Evolutionary conservation across 306 rosid genomes (phyloP).

Genomic region (Pyrus pyrifolia): DNA sequence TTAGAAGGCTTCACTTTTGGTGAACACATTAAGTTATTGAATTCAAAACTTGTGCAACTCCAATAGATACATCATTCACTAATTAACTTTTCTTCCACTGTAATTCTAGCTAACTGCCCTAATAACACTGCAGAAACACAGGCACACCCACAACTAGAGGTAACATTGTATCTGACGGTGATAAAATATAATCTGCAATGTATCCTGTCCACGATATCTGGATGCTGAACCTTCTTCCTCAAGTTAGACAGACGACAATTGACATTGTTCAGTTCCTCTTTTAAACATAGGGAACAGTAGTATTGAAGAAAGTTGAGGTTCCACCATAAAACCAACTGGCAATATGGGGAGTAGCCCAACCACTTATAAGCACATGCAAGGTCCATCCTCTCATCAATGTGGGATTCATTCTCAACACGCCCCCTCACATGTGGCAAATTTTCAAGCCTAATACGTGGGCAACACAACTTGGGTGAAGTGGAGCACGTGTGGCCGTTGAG

Average conservation of each 20-base stretch:
- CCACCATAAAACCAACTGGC: too few species aligned
- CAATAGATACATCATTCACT: neutral
- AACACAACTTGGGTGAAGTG: too few species aligned
- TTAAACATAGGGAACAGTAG: neutral
- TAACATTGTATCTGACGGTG: neutral
- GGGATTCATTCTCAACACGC: too few species aligned
- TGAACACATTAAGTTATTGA: neutral
- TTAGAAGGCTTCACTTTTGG: neutral
- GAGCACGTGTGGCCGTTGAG: too few species aligned
- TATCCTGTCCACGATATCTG: neutral
- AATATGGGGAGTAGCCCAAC: too few species aligned
- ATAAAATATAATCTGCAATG: neutral
- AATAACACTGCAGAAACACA: neutral
- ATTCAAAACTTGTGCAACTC: slow-evolving; percentile 1
- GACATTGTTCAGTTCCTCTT: neutral
- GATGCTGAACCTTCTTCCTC: too few species aligned
- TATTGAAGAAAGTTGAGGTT: neutral
- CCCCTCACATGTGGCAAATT: too few species aligned
- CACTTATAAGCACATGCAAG: too few species aligned
- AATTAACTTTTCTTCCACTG: neutral
- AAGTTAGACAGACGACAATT: neutral
- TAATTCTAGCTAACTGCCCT: neutral
- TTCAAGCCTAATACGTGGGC: too few species aligned
- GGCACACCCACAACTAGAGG: neutral
- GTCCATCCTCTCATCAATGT: too few species aligned